phyloP scores from a whole-genome alignment of 177 flowering plant genomes.

The Tripterygium wilfordii region DNA sequence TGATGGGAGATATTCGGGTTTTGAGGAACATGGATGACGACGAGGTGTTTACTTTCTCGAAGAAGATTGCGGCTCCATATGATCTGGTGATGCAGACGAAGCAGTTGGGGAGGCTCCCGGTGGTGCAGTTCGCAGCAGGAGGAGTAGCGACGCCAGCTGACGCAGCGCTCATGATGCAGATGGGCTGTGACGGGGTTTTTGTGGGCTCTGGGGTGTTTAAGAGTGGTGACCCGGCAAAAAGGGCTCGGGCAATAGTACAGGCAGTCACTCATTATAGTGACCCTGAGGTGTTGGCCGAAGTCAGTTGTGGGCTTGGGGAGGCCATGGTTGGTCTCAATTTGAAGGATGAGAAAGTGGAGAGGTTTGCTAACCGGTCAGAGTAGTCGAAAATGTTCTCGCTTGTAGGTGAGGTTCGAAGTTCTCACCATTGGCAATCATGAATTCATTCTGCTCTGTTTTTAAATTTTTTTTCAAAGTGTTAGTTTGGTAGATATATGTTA shows the following conservation, averaged over 20 bases:
- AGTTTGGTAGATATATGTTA: no score
- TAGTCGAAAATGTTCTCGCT: no score
- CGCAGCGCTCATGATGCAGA: conserved; percentile 79
- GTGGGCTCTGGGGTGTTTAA: conserved; percentile 67
- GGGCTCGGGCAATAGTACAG: conserved; percentile 65
- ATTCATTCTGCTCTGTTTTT: no score
- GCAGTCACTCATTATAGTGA: conserved; percentile 73
- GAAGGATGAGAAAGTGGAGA: conserved; percentile 47
- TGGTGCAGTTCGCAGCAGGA: conserved; percentile 71
- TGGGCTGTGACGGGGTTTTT: conserved; percentile 71
- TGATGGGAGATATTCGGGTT: conserved; percentile 58
- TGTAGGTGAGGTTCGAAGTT: no score
- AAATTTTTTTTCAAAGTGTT: no score
- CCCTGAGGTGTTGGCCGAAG: conserved; percentile 53
- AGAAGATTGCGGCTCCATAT: conserved; percentile 55
- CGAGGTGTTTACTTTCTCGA: conserved; percentile 58
- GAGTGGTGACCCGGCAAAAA: conserved; percentile 54
- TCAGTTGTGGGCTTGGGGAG: conserved; percentile 69
- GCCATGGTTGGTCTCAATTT: conserved; percentile 68
- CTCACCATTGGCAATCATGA: no score
- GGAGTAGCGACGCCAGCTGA: conserved; percentile 76
- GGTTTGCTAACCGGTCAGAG: conserved; percentile 26
- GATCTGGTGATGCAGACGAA: conserved; percentile 70
- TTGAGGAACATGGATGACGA: conserved; percentile 59
- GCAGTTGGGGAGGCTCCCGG: conserved; percentile 69